Evolutionary conservation across 2,329 filamentous ascomycete species (phyloP).

Genomic region (Boeremia exigua): DNA sequence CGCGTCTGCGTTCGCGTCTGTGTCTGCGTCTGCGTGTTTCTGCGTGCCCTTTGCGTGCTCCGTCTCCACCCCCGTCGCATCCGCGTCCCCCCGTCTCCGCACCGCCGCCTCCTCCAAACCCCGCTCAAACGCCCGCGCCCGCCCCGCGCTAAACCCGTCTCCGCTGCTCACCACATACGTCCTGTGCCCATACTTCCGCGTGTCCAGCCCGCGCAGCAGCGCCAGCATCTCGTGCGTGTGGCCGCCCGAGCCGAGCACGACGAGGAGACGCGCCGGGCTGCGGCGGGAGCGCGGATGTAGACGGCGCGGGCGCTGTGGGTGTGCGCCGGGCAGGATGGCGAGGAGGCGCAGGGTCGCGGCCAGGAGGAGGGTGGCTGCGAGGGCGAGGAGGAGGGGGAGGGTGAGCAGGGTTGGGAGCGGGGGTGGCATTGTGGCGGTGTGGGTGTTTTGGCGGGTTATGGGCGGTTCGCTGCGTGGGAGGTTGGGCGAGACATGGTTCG

Average conservation of each 20-base stretch:
- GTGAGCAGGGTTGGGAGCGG: conserved; percentile 28
- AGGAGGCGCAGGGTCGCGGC: conserved; percentile 48
- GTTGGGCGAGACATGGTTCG: neutral
- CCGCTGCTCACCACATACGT: conserved; percentile 83
- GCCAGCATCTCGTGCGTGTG: conserved; percentile 95
- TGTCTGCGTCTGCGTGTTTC: too few species aligned
- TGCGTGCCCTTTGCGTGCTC: too few species aligned
- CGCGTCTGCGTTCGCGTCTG: neutral
- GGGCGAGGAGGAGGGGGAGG: conserved; percentile 40
- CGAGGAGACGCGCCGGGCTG: conserved; percentile 66
- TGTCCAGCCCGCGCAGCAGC: conserved; percentile 69
- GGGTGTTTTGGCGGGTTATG: neutral
- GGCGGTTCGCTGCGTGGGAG: neutral
- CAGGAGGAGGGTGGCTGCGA: conserved; percentile 43
- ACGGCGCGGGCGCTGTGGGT: conserved; percentile 23
- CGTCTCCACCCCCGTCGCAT: too few species aligned
- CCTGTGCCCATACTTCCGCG: conserved; percentile 62
- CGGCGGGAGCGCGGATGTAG: conserved; percentile 31
- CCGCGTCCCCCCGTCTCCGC: neutral
- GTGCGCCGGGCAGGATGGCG: conserved; percentile 45
- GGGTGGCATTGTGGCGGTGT: conserved; percentile 25
- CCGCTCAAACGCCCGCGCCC: conserved; percentile 69
- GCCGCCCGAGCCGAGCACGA: conserved; percentile 90
- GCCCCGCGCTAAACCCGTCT: conserved; percentile 72
- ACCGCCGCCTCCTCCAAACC: conserved; percentile 30